phyloP scores from a whole-genome alignment of 129 eudicot species.

The Escallonia rubra region DNA sequence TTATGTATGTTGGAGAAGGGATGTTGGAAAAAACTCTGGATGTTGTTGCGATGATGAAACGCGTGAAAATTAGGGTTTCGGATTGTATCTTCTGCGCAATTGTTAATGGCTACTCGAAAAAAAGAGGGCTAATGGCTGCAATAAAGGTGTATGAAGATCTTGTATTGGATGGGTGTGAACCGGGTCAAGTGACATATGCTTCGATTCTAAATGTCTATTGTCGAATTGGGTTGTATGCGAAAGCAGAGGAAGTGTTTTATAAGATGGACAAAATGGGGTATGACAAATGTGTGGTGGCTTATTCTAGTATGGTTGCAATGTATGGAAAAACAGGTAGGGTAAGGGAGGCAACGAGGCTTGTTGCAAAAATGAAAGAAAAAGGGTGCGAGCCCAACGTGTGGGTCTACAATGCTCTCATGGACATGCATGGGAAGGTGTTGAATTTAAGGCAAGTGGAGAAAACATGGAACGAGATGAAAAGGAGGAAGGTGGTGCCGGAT shows the following conservation, averaged over 20 bases:
- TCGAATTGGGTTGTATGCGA: conserved; percentile 48
- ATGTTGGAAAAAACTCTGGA: conserved; percentile 57
- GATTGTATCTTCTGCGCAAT: conserved; percentile 92
- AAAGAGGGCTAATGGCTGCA: conserved; percentile 51
- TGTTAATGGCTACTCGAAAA: conserved; percentile 67
- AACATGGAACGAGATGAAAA: conserved; percentile 92
- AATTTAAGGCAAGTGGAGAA: conserved; percentile 73
- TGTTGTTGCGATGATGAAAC: conserved; percentile 52
- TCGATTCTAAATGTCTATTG: conserved; percentile 55
- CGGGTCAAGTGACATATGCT: conserved; percentile 97
- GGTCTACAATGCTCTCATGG: conserved; percentile 75
- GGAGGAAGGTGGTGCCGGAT: conserved; percentile 70
- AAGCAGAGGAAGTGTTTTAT: conserved; percentile 59
- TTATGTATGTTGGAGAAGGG: conserved; percentile 67
- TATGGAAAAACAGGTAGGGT: conserved; percentile 65
- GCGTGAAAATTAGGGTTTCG: conserved; percentile 48
- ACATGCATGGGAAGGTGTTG: conserved; percentile 67
- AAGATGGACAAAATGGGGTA: conserved; percentile 72
- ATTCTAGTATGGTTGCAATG: conserved; percentile 82
- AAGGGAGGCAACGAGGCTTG: conserved; percentile 72
- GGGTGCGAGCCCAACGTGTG: conserved; percentile 88
- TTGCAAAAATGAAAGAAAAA: conserved; percentile 82
- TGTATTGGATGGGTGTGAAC: conserved; percentile 41
- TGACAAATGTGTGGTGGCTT: conserved; percentile 80
- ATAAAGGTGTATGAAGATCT: conserved; percentile 60